Percentiles rank a stretch among this genome's conserved stretches.
Evolutionary conservation across 768 basidiomycete genomes (phyloP).

Genomic region (Boletus fagicola): DNA sequence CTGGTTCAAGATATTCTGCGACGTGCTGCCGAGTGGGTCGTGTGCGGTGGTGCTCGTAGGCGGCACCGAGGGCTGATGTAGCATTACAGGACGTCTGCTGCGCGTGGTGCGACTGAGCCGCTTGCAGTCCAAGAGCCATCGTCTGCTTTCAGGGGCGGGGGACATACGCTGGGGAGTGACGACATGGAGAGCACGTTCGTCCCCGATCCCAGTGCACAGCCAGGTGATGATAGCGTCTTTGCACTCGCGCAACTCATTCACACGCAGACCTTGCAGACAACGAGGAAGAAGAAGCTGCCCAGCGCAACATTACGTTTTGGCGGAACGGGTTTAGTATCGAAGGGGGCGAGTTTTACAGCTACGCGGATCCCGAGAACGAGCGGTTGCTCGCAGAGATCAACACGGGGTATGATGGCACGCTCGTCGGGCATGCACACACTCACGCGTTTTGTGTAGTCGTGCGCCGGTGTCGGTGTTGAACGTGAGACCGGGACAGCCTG

Average conservation of each 20-base stretch:
- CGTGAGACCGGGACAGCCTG: constrained; percentile 72
- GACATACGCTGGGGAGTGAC: constrained; percentile 85
- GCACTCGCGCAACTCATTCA: not conserved
- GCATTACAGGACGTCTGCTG: constrained; percentile 18
- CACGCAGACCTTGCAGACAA: not conserved
- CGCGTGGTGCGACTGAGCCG: constrained; percentile 17
- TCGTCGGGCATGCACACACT: not conserved
- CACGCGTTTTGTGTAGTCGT: constrained; percentile 42
- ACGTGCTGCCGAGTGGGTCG: constrained; percentile 73
- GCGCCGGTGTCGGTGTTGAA: constrained; percentile 79
- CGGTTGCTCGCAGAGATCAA: constrained; percentile 74
- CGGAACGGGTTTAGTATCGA: constrained; percentile 89
- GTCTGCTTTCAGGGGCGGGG: constrained; percentile 63
- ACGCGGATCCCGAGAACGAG: constrained; percentile 74
- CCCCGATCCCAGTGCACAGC: constrained; percentile 62
- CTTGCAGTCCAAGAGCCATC: constrained; percentile 18
- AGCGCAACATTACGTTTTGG: constrained; percentile 88
- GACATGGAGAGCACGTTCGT: constrained; percentile 77
- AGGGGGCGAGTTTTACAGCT: constrained; percentile 80
- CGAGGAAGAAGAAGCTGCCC: constrained; percentile 53
- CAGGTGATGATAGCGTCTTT: constrained; percentile 11
- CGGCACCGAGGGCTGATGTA: not conserved
- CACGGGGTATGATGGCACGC: constrained; percentile 59
- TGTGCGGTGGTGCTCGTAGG: not conserved
- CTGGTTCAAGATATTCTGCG: constrained; percentile 72